phyloP scores from a whole-genome alignment of 106 monocot species.

The Acorus calamus region DNA sequence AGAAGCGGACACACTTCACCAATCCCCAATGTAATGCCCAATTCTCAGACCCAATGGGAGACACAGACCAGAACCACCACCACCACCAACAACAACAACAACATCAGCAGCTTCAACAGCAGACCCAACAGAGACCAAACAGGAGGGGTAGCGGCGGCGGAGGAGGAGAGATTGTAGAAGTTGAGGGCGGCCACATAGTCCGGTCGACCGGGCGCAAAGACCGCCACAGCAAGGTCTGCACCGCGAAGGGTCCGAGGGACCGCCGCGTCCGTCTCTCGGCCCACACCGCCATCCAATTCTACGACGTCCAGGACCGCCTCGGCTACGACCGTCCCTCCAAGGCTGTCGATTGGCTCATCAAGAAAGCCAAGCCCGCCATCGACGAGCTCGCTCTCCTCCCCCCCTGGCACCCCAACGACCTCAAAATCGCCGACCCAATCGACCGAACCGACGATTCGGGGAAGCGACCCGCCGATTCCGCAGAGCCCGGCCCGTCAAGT shows the following conservation, averaged over 20 bases:
- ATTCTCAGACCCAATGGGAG: slow-evolving; percentile 32
- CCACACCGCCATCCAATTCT: slow-evolving; percentile 94
- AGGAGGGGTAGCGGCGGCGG: slow-evolving; percentile 3
- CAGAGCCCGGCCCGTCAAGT: slow-evolving; percentile 1
- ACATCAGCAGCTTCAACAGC: too few relatives aligned
- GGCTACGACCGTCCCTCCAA: slow-evolving; percentile 95
- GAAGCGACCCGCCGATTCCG: neutral
- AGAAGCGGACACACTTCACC: slow-evolving; percentile 18
- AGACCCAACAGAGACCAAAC: neutral
- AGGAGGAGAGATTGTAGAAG: slow-evolving; percentile 59
- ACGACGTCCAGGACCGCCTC: slow-evolving; percentile 91
- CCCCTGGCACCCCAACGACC: slow-evolving; percentile 39
- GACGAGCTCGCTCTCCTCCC: slow-evolving; percentile 74
- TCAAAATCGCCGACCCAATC: neutral
- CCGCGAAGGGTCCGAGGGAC: slow-evolving; percentile 76
- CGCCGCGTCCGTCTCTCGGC: slow-evolving; percentile 85
- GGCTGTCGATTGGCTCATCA: slow-evolving; percentile 93
- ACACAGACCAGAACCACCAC: slow-evolving; percentile 7
- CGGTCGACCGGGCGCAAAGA: slow-evolving; percentile 86
- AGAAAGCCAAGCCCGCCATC: slow-evolving; percentile 75
- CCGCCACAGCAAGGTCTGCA: slow-evolving; percentile 96
- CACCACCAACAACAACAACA: neutral
- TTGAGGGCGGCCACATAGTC: slow-evolving; percentile 87
- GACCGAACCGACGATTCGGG: too few relatives aligned
- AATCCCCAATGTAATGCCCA: slow-evolving; percentile 38